Base-by-base conservation (phyloP, 805 yeast genomes). In the Metschnikowia lunata region DNA sequence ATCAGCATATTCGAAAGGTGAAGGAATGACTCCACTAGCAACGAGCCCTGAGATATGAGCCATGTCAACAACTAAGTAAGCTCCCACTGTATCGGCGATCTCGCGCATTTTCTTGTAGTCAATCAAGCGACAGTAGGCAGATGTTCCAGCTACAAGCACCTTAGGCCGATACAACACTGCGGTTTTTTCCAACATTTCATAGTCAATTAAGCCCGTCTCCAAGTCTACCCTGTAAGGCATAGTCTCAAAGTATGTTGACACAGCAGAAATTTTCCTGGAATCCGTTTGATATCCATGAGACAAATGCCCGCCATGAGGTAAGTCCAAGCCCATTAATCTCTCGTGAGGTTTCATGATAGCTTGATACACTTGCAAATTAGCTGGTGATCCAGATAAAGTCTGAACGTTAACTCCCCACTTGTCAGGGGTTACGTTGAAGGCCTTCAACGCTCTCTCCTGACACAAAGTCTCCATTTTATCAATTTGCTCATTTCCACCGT, bases 371-470 rank as follows among this genome's bases (percentile, higher is more conserved):
- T 93, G 91, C 67, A 93, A 78, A 74, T 93, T 93, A 46, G 99
- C 99, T 53, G 98, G 98, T 18, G 99, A 89, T 47, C 99, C 99
- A 26, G 96, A 86, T 59, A 93, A 76, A 38, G 97, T 80, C 74
- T 93, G 99, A 36, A 93, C 99, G 63, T 93, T 93, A 56, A 90
- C 97, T 46, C 99, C 99, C 99, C 99, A 93, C 64, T 82, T 74
- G 56, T 80, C 88, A 38, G 90, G 74, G 60, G 82, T 79, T 49
- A 91, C 74, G 55, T 76, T 71, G 73, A 93, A 93, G 8, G 97
- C 96, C 56, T 85, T 82, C 52, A 93, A 76, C 38, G 99, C 99
- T 72, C 99, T 85, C 61, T 85, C 72, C 75, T 90, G 98, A 72
- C 99, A 93, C 60, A 93, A 73, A 29, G 79, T 67, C 74, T 93